Evolutionary conservation across 2,329 filamentous ascomycete species (phyloP), one percentile per base, ranked within the genome.

Genomic region (Colletotrichum echinochloae): DNA sequence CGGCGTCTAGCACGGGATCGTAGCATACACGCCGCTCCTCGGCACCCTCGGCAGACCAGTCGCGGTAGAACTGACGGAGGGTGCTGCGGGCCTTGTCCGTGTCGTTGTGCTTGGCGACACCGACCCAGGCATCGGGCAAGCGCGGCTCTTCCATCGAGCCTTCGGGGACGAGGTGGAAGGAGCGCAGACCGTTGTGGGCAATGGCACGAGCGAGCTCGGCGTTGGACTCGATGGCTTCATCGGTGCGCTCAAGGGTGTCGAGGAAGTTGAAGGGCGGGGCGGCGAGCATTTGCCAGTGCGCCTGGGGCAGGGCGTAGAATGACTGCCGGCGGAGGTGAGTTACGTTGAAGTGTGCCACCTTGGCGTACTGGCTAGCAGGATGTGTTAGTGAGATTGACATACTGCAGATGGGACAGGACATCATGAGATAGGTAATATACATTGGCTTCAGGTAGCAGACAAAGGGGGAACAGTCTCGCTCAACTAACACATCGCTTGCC

Each of bases 51-150:
- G 85, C 87, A 30, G 93, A 94, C 96, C 97, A 99, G 80, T 99
- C 96, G 20, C 96, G 91, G 80, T 95, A 98, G 79, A 98, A 93
- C 78, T 99, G 96, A 14, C 95, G 90, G 61, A 99, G 87, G 1
- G 95, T 98, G 76, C 94, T 97, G 72, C 94, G 89, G 2, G 95
- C 95, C 81, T 98, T 99, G 78, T 97, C 94, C 63, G 97, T 84
- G 77, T 98, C 95, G 28, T 85, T 84, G 33, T 89, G 82, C 52
- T 91, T 95, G 18, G 94, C 92, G 39, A 89, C 85, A 5, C 89
- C 90, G 26, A 89, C 86, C 91, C 94, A 95, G 54, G 90, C 86
- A 16, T 85, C 82, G 35, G 89, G 88, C 74, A 91, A 84, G 30
- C 76, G 77, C 0, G 82, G 81, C 44, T 83, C 80, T 1, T 82